Evolutionary conservation across 768 basidiomycete genomes (phyloP).

Genomic region (Sporobolomyces pararoseus): DNA sequence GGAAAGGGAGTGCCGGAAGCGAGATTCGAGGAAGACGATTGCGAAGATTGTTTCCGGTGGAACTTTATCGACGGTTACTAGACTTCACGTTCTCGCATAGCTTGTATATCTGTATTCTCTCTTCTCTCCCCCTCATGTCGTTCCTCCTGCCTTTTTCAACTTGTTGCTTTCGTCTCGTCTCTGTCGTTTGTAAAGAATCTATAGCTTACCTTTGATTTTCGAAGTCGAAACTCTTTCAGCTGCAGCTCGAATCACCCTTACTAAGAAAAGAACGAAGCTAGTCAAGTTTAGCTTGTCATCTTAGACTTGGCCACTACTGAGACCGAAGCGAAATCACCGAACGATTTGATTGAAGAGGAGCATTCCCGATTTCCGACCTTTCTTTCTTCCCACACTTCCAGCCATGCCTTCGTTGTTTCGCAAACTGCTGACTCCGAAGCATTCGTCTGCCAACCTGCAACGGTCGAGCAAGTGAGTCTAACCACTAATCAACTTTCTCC

Average conservation of each 20-base stretch:
- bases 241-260: too few relatives aligned
- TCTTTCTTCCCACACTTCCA: too few relatives aligned
- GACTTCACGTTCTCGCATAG: not conserved
- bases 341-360: too few relatives aligned
- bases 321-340: too few relatives aligned
- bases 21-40: conserved; percentile 36
- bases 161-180: not conserved
- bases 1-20: conserved; percentile 36
- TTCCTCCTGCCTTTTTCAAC: not conserved
- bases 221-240: too few relatives aligned
- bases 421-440: conserved; percentile 16
- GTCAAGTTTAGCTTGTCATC: too few relatives aligned
- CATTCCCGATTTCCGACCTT: too few relatives aligned
- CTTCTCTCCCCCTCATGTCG: not conserved
- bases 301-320: too few relatives aligned
- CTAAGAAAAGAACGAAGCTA: too few relatives aligned
- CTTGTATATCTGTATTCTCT: too few relatives aligned
- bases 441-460: not conserved
- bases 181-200: not conserved
- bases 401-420: conserved; percentile 17
- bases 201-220: not conserved
- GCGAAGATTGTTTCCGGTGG: conserved; percentile 43
- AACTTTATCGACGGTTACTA: conserved; percentile 28
- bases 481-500: not conserved
- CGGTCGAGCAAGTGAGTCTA: not conserved